Conservation (phyloP, 2,329 filamentous ascomycete species). For the Shiraia sp. region DNA sequence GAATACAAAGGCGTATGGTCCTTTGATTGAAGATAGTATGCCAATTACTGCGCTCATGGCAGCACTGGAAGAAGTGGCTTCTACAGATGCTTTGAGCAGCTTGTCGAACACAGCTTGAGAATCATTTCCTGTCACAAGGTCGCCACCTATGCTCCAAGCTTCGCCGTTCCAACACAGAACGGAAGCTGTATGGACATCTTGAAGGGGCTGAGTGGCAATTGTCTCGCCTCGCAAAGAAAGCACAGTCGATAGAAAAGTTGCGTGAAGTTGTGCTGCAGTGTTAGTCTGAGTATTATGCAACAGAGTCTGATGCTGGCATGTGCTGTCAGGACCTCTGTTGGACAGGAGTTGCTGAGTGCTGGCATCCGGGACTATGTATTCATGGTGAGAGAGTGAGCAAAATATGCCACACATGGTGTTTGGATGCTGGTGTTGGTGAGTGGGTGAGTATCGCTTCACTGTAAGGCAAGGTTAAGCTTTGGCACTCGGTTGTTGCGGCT, state of each 20-base stretch:
- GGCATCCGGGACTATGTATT: constrained; percentile 25
- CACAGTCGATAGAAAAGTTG: constrained; percentile 80
- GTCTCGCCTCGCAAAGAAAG: constrained; percentile 82
- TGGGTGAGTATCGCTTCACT: too few species aligned
- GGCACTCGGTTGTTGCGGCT: too few species aligned
- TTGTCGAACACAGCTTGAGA: constrained; percentile 68
- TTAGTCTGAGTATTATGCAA: constrained; percentile 7
- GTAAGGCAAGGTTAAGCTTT: constrained; percentile 5
- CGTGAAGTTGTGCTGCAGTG: constrained; percentile 37
- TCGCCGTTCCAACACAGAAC: constrained; percentile 97
- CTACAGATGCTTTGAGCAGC: constrained; percentile 49
- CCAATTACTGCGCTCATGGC: constrained; percentile 18
- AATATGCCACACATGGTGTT: constrained; percentile 54
- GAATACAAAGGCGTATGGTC: constrained; percentile 89
- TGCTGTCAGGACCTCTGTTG: constrained; percentile 40
- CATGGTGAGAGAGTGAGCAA: constrained; percentile 50
- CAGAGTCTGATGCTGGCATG: constrained; percentile 17
- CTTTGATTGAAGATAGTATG: constrained; percentile 47
- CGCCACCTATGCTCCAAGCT: constrained; percentile 74
- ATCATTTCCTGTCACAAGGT: constrained; percentile 74
- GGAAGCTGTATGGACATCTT: constrained; percentile 60
- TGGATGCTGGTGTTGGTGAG: constrained; percentile 13
- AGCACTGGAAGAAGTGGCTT: background rate
- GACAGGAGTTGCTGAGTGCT: constrained; percentile 30
- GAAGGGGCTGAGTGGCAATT: constrained; percentile 73